Conservation (phyloP, 2,329 filamentous ascomycete species). For the Thelonectria rubi region DNA sequence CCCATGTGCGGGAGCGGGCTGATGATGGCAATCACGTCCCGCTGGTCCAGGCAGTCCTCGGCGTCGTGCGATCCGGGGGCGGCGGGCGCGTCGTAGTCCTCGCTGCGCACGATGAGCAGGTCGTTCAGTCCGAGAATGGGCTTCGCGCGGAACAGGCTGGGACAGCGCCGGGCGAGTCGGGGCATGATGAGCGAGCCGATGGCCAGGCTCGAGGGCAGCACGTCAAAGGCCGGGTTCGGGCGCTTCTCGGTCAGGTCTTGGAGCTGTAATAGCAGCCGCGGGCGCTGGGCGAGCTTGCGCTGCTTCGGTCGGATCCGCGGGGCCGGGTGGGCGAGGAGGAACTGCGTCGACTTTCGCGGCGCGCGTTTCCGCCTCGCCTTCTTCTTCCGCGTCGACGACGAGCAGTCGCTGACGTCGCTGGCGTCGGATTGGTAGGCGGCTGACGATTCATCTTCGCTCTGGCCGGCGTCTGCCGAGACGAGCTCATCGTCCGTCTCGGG, state of each 20-base stretch:
- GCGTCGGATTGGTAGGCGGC: slow-evolving; percentile 50
- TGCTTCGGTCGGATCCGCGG: slow-evolving; percentile 67
- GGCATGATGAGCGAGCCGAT: slow-evolving; percentile 65
- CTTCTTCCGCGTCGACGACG: slow-evolving; percentile 49
- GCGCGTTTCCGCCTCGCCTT: slow-evolving; percentile 54
- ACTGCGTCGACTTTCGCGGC: slow-evolving; percentile 68
- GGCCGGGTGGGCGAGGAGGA: slow-evolving; percentile 73
- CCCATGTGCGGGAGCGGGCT: slow-evolving; percentile 62
- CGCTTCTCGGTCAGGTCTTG: slow-evolving; percentile 71
- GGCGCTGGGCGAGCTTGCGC: slow-evolving; percentile 72
- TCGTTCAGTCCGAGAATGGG: slow-evolving; percentile 73
- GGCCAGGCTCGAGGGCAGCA: slow-evolving; percentile 74
- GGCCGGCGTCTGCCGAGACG: slow-evolving; percentile 27
- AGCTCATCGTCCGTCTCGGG: slow-evolving; percentile 45
- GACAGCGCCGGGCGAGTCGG: slow-evolving; percentile 67
- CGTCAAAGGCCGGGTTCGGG: slow-evolving; percentile 74
- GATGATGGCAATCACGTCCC: slow-evolving; percentile 72
- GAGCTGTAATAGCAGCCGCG: slow-evolving; percentile 75
- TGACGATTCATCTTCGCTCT: slow-evolving; percentile 60
- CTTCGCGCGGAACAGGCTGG: slow-evolving; percentile 70
- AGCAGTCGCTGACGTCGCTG: slow-evolving; percentile 58
- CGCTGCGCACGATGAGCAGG: slow-evolving; percentile 75
- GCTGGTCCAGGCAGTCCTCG: slow-evolving; percentile 57
- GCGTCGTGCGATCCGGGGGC: slow-evolving; percentile 49
- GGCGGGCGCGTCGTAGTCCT: slow-evolving; percentile 63